Evolutionary conservation across 2,329 filamentous ascomycete species (phyloP).

Genomic region (Botryotinia globosa): DNA sequence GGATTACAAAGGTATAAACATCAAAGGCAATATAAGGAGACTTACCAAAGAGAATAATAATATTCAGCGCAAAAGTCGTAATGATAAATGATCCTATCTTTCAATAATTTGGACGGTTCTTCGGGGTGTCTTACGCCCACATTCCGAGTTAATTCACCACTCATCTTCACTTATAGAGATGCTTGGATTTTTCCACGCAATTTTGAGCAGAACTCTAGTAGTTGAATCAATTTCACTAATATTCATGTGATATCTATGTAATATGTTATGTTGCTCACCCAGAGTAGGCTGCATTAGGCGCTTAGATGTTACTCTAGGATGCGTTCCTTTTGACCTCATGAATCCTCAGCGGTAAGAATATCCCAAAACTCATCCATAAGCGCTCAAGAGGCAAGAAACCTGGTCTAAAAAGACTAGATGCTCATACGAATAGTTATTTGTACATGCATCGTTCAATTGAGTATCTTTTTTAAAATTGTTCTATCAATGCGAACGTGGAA

Average conservation of each 20-base stretch:
- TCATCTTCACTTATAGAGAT: not conserved
- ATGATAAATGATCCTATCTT: slow-evolving; percentile 48
- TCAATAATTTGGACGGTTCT: slow-evolving; percentile 21
- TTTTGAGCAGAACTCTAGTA: not conserved
- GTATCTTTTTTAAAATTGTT: too few relatives aligned
- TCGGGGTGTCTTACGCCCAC: not conserved
- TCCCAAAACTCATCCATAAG: not conserved
- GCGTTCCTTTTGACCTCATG: not conserved
- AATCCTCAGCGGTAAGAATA: not conserved
- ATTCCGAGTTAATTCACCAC: not conserved
- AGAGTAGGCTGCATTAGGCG: not conserved
- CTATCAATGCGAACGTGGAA: not conserved
- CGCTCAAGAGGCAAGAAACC: not conserved
- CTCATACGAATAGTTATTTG: not conserved
- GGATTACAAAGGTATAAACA: not conserved
- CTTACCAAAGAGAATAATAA: slow-evolving; percentile 58
- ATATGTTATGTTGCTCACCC: not conserved
- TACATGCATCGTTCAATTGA: not conserved
- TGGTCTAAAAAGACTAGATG: not conserved
- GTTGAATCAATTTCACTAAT: not conserved
- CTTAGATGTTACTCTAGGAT: not conserved
- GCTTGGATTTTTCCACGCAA: not conserved
- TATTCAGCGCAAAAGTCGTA: slow-evolving; percentile 62
- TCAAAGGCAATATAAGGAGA: not conserved
- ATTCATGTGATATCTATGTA: not conserved